Conservation (phyloP, 1,284 basidiomycete species). For the Inonotus obliquus region DNA sequence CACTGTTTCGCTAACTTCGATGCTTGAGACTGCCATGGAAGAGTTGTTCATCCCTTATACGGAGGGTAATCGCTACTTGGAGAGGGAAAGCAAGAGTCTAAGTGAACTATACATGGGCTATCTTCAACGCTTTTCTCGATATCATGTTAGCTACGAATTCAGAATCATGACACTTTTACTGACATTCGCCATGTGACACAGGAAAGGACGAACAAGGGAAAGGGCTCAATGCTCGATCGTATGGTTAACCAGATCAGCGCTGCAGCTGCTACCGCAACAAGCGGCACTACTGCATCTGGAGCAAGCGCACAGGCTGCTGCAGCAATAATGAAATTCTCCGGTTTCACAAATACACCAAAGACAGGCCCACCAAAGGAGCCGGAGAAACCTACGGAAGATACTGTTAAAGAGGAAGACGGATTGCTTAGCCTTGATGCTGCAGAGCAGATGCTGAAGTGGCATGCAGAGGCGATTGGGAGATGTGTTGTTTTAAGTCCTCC, state of each 20-base stretch:
- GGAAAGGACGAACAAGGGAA: conserved; percentile 77
- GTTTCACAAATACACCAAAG: conserved; percentile 49
- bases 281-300: conserved; percentile 35
- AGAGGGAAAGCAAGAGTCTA: conserved; percentile 86
- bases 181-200: conserved; percentile 28
- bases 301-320: conserved; percentile 77
- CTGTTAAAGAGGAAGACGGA: conserved; percentile 77
- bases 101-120: conserved; percentile 79
- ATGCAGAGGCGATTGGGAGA: conserved; percentile 90
- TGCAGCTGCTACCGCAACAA: conserved; percentile 61
- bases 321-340: conserved; percentile 78
- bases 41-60: conserved; percentile 95
- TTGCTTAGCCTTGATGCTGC: conserved; percentile 69
- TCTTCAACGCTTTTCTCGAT: conserved; percentile 77
- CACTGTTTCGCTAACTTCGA: conserved; percentile 52
- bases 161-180: not conserved
- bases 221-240: conserved; percentile 85
- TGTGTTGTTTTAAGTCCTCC: conserved; percentile 82
- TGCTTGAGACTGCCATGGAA: conserved; percentile 94
- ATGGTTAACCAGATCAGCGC: conserved; percentile 89
- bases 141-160: conserved; percentile 63
- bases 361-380: conserved; percentile 39
- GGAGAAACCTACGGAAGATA: conserved; percentile 62
- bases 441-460: conserved; percentile 92
- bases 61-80: conserved; percentile 89